phyloP scores from a whole-genome alignment of 371 early-diverging fungal genomes.

The Zancudomyces culisetae region DNA sequence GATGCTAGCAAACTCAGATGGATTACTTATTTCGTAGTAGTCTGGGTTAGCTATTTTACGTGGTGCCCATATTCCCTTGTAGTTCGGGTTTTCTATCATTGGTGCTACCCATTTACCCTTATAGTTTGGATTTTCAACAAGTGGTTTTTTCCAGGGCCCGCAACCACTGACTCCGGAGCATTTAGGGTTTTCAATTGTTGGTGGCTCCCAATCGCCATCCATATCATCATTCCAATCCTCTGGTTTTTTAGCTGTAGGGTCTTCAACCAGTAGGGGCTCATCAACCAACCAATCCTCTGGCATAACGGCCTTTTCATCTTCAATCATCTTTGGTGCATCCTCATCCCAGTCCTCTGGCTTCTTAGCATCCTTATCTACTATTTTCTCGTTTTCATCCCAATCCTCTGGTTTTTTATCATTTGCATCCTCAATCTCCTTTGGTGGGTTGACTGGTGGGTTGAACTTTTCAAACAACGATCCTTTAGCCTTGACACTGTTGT shows the following conservation, averaged over 20 bases:
- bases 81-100: constrained; percentile 77
- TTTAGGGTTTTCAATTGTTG: constrained; percentile 46
- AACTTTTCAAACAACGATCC: constrained; percentile 73
- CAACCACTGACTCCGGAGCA: constrained; percentile 55
- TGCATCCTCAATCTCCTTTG: constrained; percentile 72
- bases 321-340: constrained; percentile 51
- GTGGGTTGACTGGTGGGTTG: constrained; percentile 78
- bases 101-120: constrained; percentile 65
- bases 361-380: constrained; percentile 63
- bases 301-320: constrained; percentile 24
- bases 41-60: constrained; percentile 77
- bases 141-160: constrained; percentile 82
- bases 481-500: constrained; percentile 42
- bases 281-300: constrained; percentile 47
- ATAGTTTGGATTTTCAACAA: constrained; percentile 73
- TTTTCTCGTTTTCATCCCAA: constrained; percentile 82
- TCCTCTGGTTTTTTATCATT: constrained; percentile 77
- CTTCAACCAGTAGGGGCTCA: constrained; percentile 39
- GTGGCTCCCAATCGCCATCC: constrained; percentile 57
- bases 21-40: constrained; percentile 61
- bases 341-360: constrained; percentile 82
- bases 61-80: constrained; percentile 89
- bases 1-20: constrained; percentile 59
- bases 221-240: constrained; percentile 82
- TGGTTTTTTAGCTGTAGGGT: constrained; percentile 74